These are phyloP conservation scores for Cenococcum geophilum DNA, from an alignment of 495 filamentous ascomycete species.

Conservation along the genomic window DNA sequence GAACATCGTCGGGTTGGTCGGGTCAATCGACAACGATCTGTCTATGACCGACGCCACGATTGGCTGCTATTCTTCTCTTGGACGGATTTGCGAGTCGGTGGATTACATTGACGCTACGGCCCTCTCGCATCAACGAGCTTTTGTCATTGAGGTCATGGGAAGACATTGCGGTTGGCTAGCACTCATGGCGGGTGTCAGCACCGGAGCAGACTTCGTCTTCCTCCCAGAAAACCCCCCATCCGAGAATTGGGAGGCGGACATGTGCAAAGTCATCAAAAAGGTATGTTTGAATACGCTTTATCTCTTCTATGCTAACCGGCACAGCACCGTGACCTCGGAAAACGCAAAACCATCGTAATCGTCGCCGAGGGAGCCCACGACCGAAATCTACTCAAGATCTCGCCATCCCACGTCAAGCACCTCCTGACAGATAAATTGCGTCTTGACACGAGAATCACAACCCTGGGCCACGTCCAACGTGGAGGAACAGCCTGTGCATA, in stretches of 20 bases:
- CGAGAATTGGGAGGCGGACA: slow-evolving; percentile 82
- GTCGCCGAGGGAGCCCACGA: slow-evolving; percentile 94
- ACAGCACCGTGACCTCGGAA: slow-evolving; percentile 84
- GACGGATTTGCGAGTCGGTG: slow-evolving; percentile 85
- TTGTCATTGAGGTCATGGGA: slow-evolving; percentile 99
- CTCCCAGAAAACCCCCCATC: slow-evolving; percentile 90
- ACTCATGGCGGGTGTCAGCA: slow-evolving; percentile 91
- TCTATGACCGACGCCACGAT: slow-evolving; percentile 96
- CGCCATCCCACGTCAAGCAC: slow-evolving; percentile 72
- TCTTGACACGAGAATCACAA: slow-evolving; percentile 90
- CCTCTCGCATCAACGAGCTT: slow-evolving; percentile 92
- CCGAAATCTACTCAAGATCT: slow-evolving; percentile 75
- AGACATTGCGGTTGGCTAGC: slow-evolving; percentile 97
- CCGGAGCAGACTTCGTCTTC: slow-evolving; percentile 94
- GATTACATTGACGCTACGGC: slow-evolving; percentile 97
- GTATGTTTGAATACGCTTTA: slow-evolving; percentile 42
- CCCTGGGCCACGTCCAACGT: slow-evolving; percentile 91
- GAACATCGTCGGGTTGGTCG: slow-evolving; percentile 94
- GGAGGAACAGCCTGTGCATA: slow-evolving; percentile 90
- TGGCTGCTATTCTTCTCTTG: slow-evolving; percentile 89
- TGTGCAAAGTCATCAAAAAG: slow-evolving; percentile 74
- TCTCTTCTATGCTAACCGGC: slow-evolving; percentile 35
- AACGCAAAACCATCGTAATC: slow-evolving; percentile 96
- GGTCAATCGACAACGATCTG: slow-evolving; percentile 98
- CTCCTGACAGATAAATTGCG: slow-evolving; percentile 72